These are phyloP conservation scores for Ogataea wickerhamii DNA, from an alignment of 805 yeast species.

Conservation along the genomic window DNA sequence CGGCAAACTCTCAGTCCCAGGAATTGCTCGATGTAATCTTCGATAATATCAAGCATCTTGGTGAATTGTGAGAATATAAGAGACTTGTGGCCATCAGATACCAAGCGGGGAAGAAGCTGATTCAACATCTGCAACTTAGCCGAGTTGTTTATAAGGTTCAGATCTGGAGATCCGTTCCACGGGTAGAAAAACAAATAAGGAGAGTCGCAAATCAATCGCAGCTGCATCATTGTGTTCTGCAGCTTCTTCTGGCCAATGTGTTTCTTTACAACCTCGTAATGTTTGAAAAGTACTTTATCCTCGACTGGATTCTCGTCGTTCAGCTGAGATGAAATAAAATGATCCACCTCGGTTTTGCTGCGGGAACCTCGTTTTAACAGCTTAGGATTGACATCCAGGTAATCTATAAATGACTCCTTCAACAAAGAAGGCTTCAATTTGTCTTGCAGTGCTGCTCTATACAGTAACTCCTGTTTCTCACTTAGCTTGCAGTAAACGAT, in stretches of 20 bases:
- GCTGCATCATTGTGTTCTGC: constrained; percentile 75
- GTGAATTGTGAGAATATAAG: constrained; percentile 88
- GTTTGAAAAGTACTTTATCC: constrained; percentile 12
- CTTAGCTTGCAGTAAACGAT: constrained; percentile 71
- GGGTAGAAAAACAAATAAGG: constrained; percentile 85
- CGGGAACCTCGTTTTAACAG: constrained; percentile 14
- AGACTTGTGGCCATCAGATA: constrained; percentile 54
- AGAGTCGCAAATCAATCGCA: constrained; percentile 79
- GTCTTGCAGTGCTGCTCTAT: constrained; percentile 40
- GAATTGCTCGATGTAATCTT: constrained; percentile 60
- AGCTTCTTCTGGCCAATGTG: constrained; percentile 51
- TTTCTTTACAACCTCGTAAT: constrained; percentile 32
- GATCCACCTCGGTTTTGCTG: constrained; percentile 33
- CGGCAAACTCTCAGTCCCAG: constrained; percentile 48
- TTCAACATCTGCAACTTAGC: constrained; percentile 71
- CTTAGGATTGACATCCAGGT: constrained; percentile 40
- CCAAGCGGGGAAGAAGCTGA: constrained; percentile 52
- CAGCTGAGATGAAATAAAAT: constrained; percentile 35
- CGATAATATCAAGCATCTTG: constrained; percentile 71
- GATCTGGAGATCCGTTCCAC: constrained; percentile 46
- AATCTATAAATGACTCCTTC: constrained; percentile 48
- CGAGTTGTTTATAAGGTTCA: constrained; percentile 49
- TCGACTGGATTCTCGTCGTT: constrained; percentile 8
- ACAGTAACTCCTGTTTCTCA: constrained; percentile 54
- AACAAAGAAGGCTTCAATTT: constrained; percentile 43